A percentile compares a stretch with the other conserved stretches of the same genome.
Evolutionary conservation across 345 rosid genomes (phyloP).

Genomic region (Acer negundo): DNA sequence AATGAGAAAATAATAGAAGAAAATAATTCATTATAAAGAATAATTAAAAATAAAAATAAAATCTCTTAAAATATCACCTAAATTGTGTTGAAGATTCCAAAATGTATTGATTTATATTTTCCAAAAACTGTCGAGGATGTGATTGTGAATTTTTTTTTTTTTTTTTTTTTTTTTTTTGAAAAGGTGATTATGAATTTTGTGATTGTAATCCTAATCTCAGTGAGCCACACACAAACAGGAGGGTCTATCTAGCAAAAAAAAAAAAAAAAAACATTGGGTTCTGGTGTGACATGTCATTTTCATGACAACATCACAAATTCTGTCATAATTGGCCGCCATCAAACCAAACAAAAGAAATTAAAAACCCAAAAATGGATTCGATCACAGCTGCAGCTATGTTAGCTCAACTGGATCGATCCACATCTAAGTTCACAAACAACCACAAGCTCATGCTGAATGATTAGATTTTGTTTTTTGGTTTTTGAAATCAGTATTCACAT

Average conservation of each 20-base stretch:
- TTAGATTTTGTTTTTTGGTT: too few species aligned
- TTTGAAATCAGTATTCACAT: background rate
- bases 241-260: background rate
- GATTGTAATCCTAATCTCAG: background rate
- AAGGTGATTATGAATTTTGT: too few species aligned
- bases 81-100: background rate
- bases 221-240: background rate
- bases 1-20: too few species aligned
- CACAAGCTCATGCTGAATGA: background rate
- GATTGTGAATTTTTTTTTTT: too few species aligned
- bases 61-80: background rate
- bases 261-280: constrained; percentile 17
- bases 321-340: constrained; percentile 24
- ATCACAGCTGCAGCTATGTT: background rate
- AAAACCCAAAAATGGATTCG: background rate
- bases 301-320: constrained; percentile 31
- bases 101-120: too few species aligned
- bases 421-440: background rate
- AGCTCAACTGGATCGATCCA: background rate
- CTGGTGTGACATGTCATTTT: constrained; percentile 18
- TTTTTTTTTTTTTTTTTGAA: too few species aligned
- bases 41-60: too few species aligned
- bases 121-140: background rate
- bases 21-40: too few species aligned
- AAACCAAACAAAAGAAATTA: constrained; percentile 28